Conservation (phyloP, 140 eudicot genomes). For the Bidens hawaiensis region DNA sequence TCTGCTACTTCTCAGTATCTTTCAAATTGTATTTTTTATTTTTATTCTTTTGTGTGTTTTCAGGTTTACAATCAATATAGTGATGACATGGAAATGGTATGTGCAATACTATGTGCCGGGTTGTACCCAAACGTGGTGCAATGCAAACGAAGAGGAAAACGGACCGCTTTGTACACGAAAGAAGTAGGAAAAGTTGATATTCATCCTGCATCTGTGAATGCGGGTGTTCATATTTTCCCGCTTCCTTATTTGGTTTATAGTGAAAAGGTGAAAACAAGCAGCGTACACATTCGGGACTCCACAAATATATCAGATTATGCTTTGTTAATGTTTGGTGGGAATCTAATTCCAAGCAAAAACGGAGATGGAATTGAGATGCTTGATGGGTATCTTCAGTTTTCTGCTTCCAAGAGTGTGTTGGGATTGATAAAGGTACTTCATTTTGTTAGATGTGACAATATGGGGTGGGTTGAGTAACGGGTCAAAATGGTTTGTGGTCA, state of each 20-base stretch:
- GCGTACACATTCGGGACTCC: slow-evolving; percentile 72
- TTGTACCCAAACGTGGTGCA: slow-evolving; percentile 94
- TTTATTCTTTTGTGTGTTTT: slow-evolving; percentile 10
- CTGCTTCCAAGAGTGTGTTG: slow-evolving; percentile 82
- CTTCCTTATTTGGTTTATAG: slow-evolving; percentile 93
- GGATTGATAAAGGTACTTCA: slow-evolving; percentile 66
- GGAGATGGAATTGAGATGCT: slow-evolving; percentile 98
- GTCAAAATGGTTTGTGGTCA: neutral
- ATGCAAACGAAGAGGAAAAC: slow-evolving; percentile 92
- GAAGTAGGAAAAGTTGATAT: slow-evolving; percentile 97
- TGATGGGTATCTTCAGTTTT: slow-evolving; percentile 96
- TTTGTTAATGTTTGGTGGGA: slow-evolving; percentile 91
- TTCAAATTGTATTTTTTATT: neutral
- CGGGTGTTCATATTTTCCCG: slow-evolving; percentile 78
- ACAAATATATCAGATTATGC: slow-evolving; percentile 96
- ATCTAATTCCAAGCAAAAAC: slow-evolving; percentile 60
- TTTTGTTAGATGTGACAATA: neutral
- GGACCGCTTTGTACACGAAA: slow-evolving; percentile 82
- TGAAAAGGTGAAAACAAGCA: slow-evolving; percentile 82
- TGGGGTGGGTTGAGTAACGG: neutral
- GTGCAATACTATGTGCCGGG: slow-evolving; percentile 96
- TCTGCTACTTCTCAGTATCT: neutral
- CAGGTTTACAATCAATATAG: slow-evolving; percentile 88
- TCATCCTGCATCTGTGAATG: slow-evolving; percentile 93
- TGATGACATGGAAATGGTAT: slow-evolving; percentile 90